Conservation (phyloP, 2,329 filamentous ascomycete genomes). For the Microsporum canis region DNA sequence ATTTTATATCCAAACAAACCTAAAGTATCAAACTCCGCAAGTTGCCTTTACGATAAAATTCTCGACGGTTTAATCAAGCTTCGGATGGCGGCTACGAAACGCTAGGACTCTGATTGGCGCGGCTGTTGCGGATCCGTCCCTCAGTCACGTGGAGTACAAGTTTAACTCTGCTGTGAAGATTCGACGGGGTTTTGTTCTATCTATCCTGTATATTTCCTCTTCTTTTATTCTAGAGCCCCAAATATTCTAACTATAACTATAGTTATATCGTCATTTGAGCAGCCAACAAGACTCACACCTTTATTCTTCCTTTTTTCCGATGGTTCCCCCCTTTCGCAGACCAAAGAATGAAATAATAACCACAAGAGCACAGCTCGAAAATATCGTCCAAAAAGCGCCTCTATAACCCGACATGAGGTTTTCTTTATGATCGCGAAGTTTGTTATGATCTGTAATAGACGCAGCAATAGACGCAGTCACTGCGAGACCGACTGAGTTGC, state of each 20-base stretch:
- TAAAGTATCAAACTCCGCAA: neutral
- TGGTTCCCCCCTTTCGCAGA: constrained; percentile 9
- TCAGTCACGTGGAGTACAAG: neutral
- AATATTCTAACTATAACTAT: too few relatives aligned
- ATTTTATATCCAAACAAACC: neutral
- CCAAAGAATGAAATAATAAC: constrained; percentile 12
- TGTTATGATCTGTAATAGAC: constrained; percentile 7
- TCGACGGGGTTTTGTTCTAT: too few relatives aligned
- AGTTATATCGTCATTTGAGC: too few relatives aligned
- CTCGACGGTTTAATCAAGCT: neutral
- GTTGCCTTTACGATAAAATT: neutral
- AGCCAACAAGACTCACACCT: neutral
- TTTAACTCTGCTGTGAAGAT: too few relatives aligned
- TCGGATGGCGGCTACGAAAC: neutral
- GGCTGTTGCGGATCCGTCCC: neutral
- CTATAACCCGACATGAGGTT: constrained; percentile 9
- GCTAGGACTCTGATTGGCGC: neutral
- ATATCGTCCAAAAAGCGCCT: constrained; percentile 14
- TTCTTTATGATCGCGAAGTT: neutral
- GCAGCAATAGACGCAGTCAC: constrained; percentile 38
- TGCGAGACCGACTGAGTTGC: constrained; percentile 43
- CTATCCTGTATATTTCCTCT: too few relatives aligned
- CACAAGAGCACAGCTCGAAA: constrained; percentile 9
- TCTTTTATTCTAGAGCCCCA: too few relatives aligned
- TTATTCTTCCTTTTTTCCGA: constrained; percentile 8